Evolutionary conservation across 2,329 filamentous ascomycete species (phyloP), one percentile per base, ranked within the genome.

Genomic region (Exophiala viscosa): DNA sequence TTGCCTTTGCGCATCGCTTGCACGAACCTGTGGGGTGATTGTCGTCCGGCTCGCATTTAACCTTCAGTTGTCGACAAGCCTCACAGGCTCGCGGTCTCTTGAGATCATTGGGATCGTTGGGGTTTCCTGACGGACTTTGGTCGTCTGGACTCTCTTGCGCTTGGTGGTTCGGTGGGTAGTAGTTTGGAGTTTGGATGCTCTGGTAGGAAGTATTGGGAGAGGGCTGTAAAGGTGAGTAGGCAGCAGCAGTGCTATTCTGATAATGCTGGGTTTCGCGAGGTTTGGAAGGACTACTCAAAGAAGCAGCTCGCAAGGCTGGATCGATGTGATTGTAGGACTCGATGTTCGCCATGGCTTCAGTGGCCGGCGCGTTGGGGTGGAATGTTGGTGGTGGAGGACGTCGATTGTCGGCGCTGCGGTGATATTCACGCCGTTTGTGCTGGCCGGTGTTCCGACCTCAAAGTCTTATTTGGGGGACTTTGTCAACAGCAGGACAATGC

Each of bases 1-100:
- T 82, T 2, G 89, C 87, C 71, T 95, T 95, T 45, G 81, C 80
- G 68, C 90, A 96, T 59, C 90, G 81, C 67, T 81, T 83, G 68
- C 86, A 90, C 3, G 85, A 78, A 3, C 83, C 83, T 18, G 85
- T 80, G 3, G 76, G 76, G 35, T 84, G 79, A 14, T 70, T 70
- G 2, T 78, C 76, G 60, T 90, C 86, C 18, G 87, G 85, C 65
- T 95, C 90, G 72, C 90, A 96, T 60, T 89, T 86, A 54, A 95
- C 90, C 69, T 90, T 90, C 46, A 90, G 74, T 18, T 83, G 82
- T 41, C 87, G 83, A 65, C 87, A 90, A 2, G 85, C 83, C 66
- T 90, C 87, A 69, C 87, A 90, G 32, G 87, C 87, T 23, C 87
- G 80, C 3, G 83, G 78, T 50, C 86, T 81, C 68, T 87, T 88